Evolutionary conservation across 2,329 filamentous ascomycete genomes (phyloP).

Genomic region (Boeremia lycopersici): DNA sequence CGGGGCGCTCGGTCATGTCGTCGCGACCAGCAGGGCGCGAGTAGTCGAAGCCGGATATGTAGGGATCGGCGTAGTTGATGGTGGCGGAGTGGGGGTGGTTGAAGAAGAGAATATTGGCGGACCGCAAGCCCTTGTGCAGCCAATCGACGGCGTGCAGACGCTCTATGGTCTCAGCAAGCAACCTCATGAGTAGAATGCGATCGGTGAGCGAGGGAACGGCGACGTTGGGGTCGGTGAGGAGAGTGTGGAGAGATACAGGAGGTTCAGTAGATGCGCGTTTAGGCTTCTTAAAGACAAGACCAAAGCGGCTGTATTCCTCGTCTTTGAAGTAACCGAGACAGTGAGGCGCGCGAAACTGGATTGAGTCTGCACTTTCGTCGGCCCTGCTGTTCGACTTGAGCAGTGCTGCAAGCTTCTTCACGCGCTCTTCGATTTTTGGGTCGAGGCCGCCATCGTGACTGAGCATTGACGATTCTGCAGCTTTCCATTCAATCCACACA

Average conservation of each 20-base stretch:
- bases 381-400: slow-evolving; percentile 25
- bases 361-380: not conserved
- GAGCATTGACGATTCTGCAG: slow-evolving; percentile 27
- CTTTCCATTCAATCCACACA: slow-evolving; percentile 50
- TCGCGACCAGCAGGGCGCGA: slow-evolving; percentile 57
- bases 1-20: slow-evolving; percentile 58
- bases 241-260: slow-evolving; percentile 56
- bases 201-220: slow-evolving; percentile 57
- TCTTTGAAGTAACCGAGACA: slow-evolving; percentile 47
- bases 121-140: slow-evolving; percentile 65
- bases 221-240: slow-evolving; percentile 52
- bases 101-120: slow-evolving; percentile 62
- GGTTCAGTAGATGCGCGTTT: slow-evolving; percentile 41
- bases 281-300: slow-evolving; percentile 61
- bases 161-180: slow-evolving; percentile 59
- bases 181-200: slow-evolving; percentile 58
- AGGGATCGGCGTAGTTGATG: slow-evolving; percentile 52
- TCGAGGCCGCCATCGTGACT: slow-evolving; percentile 27
- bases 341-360: slow-evolving; percentile 39
- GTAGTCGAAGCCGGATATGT: slow-evolving; percentile 62
- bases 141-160: slow-evolving; percentile 63
- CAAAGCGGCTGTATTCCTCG: slow-evolving; percentile 51
- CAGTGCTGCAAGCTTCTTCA: slow-evolving; percentile 40
- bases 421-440: slow-evolving; percentile 36
- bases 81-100: slow-evolving; percentile 16